Evolutionary conservation across 1,284 basidiomycete genomes (phyloP), one percentile per base, ranked within the genome.

Genomic region (Thelephora terrestris): DNA sequence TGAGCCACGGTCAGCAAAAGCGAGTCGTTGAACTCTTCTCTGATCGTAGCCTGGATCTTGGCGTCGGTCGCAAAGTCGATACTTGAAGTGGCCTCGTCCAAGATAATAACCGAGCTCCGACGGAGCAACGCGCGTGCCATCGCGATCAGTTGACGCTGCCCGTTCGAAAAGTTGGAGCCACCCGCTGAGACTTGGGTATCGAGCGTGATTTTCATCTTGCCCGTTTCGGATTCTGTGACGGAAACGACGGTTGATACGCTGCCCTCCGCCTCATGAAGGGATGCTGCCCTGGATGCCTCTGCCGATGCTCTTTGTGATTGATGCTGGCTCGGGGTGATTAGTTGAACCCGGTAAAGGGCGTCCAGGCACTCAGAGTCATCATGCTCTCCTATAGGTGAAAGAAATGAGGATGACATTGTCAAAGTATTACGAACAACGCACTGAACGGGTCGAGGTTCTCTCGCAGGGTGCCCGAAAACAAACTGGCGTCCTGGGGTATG

Each of bases 391-490:
- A 51, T 2, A 55, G 5, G 27, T 14, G 9, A 32, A n/a, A 27
- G 1, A 10, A 17, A 24, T 53, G 4, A 52, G 37, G 27, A 53
- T 23, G 51, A 6, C 52, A 38, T 7, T 50, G 18, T 49, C 55
- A 7, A 43, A 53, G 35, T 53, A 49, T 18, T 5, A 10, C 9
- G 34, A 7, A 9, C 35, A 6, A 52, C 68, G 36, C 47, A 74
- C 76, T 66, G 69, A 92, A 93, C 0, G 90, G 92, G 67, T 96
- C 92, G 3, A 95, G 64, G 55, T 94, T 94, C 18, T 91, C 85
- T 17, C 89, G 72, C 21, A 95, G 68, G 0, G 87, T 92, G 0
- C 92, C 91, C 0, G 85, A 87, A 69, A 96, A 95, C 3, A 95
- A 69, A 0, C 91, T 75, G 1, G 83, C 79, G 59, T 91, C 86